Conservation (phyloP, 2,329 filamentous ascomycete species). For the Hypomyces rosellus region DNA sequence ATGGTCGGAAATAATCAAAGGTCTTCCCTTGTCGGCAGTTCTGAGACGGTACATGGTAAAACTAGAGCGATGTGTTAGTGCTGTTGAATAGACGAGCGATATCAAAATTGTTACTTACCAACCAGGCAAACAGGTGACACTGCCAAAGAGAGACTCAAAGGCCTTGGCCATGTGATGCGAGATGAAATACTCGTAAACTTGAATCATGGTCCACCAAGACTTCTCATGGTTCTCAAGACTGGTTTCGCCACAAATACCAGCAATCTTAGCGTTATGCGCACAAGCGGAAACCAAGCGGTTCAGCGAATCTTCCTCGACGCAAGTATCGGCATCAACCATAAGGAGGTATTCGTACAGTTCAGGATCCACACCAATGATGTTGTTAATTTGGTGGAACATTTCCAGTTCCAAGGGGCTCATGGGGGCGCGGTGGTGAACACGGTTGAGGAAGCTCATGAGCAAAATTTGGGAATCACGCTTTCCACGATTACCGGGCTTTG, state of each 20-base stretch:
- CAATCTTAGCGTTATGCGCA: slow-evolving; percentile 90
- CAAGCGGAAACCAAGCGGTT: slow-evolving; percentile 90
- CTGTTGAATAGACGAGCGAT: neutral
- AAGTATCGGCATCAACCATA: slow-evolving; percentile 97
- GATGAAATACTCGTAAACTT: slow-evolving; percentile 99
- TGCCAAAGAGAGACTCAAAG: slow-evolving; percentile 95
- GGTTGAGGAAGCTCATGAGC: slow-evolving; percentile 95
- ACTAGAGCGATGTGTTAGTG: slow-evolving; percentile 43
- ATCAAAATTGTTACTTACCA: slow-evolving; percentile 61
- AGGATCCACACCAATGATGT: slow-evolving; percentile 95
- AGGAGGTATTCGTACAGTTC: slow-evolving; percentile 95
- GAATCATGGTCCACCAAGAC: slow-evolving; percentile 99
- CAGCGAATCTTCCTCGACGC: slow-evolving; percentile 83
- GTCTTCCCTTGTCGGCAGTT: slow-evolving; percentile 88
- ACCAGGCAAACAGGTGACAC: slow-evolving; percentile 96
- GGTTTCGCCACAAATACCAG: slow-evolving; percentile 95
- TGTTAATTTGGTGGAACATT: slow-evolving; percentile 99
- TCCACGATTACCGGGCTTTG: slow-evolving; percentile 94
- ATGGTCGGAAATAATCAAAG: slow-evolving; percentile 84
- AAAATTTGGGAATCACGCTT: slow-evolving; percentile 97
- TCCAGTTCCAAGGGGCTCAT: slow-evolving; percentile 97
- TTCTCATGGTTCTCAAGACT: slow-evolving; percentile 91
- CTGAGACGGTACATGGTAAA: slow-evolving; percentile 98
- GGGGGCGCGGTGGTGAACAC: slow-evolving; percentile 85
- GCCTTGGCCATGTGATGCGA: slow-evolving; percentile 95